Evolutionary conservation across 495 filamentous ascomycete genomes (phyloP).

Genomic region (Hypoxylon fragiforme): DNA sequence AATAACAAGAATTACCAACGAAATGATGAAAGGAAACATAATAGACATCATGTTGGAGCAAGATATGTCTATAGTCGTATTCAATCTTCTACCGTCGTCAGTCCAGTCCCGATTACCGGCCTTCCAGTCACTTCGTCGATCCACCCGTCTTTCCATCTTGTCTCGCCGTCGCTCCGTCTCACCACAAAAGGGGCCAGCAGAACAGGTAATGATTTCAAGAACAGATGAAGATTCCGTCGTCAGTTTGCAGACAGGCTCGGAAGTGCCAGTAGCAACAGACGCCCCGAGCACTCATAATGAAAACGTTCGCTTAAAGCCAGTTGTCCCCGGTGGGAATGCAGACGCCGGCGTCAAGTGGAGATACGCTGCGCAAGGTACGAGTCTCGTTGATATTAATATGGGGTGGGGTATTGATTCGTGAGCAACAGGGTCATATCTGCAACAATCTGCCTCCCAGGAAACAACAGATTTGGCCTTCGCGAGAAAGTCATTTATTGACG

Average conservation of each 20-base stretch:
- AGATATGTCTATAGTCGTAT: slow-evolving; percentile 33
- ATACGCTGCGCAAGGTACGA: slow-evolving; percentile 40
- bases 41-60: slow-evolving; percentile 30
- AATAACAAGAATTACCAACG: background rate
- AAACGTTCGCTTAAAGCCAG: background rate
- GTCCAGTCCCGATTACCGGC: slow-evolving; percentile 36
- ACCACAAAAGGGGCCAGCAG: slow-evolving; percentile 13
- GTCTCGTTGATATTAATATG: background rate
- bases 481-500: slow-evolving; percentile 69
- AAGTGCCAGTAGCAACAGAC: background rate
- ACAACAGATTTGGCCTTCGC: slow-evolving; percentile 47
- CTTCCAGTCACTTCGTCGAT: slow-evolving; percentile 33
- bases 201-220: slow-evolving; percentile 9
- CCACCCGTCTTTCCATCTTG: slow-evolving; percentile 24
- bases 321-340: background rate
- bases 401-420: slow-evolving; percentile 1
- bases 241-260: slow-evolving; percentile 14
- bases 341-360: slow-evolving; percentile 38
- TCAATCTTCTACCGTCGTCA: slow-evolving; percentile 36
- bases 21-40: background rate
- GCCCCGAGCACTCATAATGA: slow-evolving; percentile 1
- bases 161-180: slow-evolving; percentile 13
- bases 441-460: slow-evolving; percentile 30
- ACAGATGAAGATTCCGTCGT: slow-evolving; percentile 17
- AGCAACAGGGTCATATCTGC: slow-evolving; percentile 25